Percentiles rank a stretch among this genome's conserved stretches.
phyloP scores from a whole-genome alignment of 2,329 filamentous ascomycete species.

The Chaetothyriales sp. region DNA sequence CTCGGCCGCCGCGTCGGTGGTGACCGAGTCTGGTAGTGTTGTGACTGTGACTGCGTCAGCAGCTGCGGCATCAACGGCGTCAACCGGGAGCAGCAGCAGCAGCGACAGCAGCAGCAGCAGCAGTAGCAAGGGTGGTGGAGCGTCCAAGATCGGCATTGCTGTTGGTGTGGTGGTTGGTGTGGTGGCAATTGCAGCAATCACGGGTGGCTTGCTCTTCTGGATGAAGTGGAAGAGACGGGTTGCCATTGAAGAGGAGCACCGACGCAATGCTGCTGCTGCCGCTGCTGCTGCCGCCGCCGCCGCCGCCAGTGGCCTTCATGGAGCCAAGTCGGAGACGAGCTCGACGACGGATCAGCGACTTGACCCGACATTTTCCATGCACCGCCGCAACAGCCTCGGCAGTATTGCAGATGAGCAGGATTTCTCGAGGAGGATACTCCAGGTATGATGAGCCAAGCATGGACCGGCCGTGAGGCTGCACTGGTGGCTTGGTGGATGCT shows the following conservation, averaged over 20 bases:
- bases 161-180: conserved; percentile 80
- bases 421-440: conserved; percentile 88
- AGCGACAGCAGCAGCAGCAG: neutral
- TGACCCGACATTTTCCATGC: conserved; percentile 68
- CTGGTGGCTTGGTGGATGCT: neutral
- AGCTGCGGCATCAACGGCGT: conserved; percentile 9
- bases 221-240: conserved; percentile 62
- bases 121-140: conserved; percentile 25
- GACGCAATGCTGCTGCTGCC: conserved; percentile 46
- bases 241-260: conserved; percentile 71
- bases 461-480: neutral
- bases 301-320: conserved; percentile 59
- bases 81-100: conserved; percentile 6
- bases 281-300: neutral
- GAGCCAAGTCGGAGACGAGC: conserved; percentile 48
- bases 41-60: neutral
- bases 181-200: conserved; percentile 50
- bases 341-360: conserved; percentile 72
- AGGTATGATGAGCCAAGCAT: conserved; percentile 52
- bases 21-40: conserved; percentile 23
- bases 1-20: conserved; percentile 22
- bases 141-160: conserved; percentile 73
- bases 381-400: conserved; percentile 77
- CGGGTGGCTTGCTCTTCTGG: conserved; percentile 59
- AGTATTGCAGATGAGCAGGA: conserved; percentile 96